Base-by-base conservation (phyloP, 176 grass and related monocot genomes). In the Urochloa ruziziensis region DNA sequence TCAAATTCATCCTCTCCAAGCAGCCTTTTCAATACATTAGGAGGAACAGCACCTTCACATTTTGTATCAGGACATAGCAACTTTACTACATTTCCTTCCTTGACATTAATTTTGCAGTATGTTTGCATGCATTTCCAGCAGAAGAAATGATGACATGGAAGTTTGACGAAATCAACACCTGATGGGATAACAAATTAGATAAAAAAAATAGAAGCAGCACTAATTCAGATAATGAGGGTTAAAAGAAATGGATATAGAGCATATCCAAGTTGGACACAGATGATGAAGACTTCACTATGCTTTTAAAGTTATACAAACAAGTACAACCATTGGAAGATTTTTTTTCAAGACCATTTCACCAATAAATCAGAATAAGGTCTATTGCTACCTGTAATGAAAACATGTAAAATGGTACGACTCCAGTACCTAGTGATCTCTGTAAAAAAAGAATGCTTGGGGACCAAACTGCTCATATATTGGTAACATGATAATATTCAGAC, bases 121-220 rank as follows among this genome's bases (percentile, higher is more conserved):
- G 92, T 89, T 85, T 89, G 80, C 86, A 89, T 89, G 89, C 92
- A 94, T 81, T 94, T 94, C 77, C 56, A 78, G 82, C 92, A 94
- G 86, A 94, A 94, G 84, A 87, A 91, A 94, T 94, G 92, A 47
- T 87, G 86, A 51, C 92, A 94, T 25, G 92, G 89, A 82, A 94
- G 92, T 82, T 89, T 87, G 71, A 94, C 70, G 82, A 94, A 94
- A 59, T 85, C 87, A 10, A 85, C 75, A 84, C 92, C 92, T 94
- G 84, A 82, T 64, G 56, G 74, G 61, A 39, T 47, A 76, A 77
- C 11, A 18, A 51, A 80, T 74, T 49, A 88, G 43, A 82, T 39
- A 18, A 70, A 78, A 58, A 73, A 18, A 70, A 78, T 49, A 73
- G 17, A 53, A 35, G 11, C 2, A 29, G n/a, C 7, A n/a, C n/a